Evolutionary conservation across 2,329 filamentous ascomycete genomes (phyloP), one percentile per base, ranked within the genome.

Genomic region (Neofusicoccum parvum): DNA sequence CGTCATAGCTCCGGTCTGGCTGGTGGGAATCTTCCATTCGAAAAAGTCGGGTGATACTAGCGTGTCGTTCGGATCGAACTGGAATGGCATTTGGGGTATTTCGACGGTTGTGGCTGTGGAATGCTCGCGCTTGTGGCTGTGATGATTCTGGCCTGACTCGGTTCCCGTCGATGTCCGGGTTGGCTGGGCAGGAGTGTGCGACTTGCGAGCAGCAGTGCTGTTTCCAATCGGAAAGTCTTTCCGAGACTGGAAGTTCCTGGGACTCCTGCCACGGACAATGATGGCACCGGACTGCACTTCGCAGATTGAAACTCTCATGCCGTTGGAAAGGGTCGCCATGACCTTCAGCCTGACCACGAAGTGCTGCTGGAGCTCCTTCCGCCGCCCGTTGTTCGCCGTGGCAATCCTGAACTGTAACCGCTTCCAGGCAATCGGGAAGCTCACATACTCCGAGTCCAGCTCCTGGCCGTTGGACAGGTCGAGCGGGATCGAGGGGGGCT

Each of bases 331-430:
- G 0, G 92, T 95, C 15, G 90, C 94, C 69, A 94, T 83, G 10
- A 97, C 89, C 77, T 94, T 96, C 60, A 98, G 82, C 68, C 93
- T 90, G 66, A 98, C 85, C 11, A 96, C 89, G 77, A 98, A 98
- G 80, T 98, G 94, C 75, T 98, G 94, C 75, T 98, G 94, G 51
- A 98, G 85, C 76, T 98, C 94, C 80, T 97, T 96, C 68, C 94
- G 86, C 67, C 94, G 88, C 11, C 94, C 94, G 75, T 98, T 98
- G 80, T 98, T 98, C 65, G 94, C 94, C 9, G 94, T 98, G 17
- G 94, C 94, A 76, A 94, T 96, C 72, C 94, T 86, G 75, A 98
- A 98, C 73, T 98, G 94, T 68, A 98, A 80, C 66, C 94, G 87
- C 72, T 95, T 93, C 92, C 94, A 98, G 53, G 93, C 92, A 69